Conservation (phyloP, 805 yeast species). For the Zygotorulaspora sp. region DNA sequence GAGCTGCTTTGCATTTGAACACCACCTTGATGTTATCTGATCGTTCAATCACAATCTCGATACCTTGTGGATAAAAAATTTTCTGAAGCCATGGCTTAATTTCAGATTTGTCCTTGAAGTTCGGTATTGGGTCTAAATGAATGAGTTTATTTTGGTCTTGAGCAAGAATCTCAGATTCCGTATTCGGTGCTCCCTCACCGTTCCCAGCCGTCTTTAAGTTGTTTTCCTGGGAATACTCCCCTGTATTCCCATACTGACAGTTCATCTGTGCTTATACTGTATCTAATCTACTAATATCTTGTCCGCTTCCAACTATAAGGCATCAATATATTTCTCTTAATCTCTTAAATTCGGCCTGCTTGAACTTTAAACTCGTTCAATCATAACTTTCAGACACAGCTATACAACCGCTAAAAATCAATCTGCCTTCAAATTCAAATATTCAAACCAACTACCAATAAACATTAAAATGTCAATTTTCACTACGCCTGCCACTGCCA, state of each 20-base stretch:
- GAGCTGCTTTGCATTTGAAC: slow-evolving; percentile 52
- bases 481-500: neutral
- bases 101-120: slow-evolving; percentile 42
- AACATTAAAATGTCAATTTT: no score
- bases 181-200: neutral
- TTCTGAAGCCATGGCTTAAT: slow-evolving; percentile 61
- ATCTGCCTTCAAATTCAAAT: neutral
- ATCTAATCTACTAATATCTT: neutral
- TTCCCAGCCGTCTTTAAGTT: neutral
- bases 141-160: slow-evolving; percentile 34
- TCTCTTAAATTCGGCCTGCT: neutral
- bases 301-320: neutral
- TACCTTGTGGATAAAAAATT: slow-evolving; percentile 45
- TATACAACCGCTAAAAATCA: no score
- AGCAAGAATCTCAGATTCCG: slow-evolving; percentile 12
- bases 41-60: slow-evolving; percentile 56
- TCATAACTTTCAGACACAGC: neutral
- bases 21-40: slow-evolving; percentile 58
- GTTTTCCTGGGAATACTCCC: neutral
- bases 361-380: slow-evolving; percentile 2
- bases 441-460: no score
- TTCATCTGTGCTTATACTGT: neutral
- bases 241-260: neutral
- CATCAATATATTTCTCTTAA: neutral
- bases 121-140: slow-evolving; percentile 37